phyloP scores from a whole-genome alignment of 2,329 filamentous ascomycete genomes.

The Fusarium sp. region DNA sequence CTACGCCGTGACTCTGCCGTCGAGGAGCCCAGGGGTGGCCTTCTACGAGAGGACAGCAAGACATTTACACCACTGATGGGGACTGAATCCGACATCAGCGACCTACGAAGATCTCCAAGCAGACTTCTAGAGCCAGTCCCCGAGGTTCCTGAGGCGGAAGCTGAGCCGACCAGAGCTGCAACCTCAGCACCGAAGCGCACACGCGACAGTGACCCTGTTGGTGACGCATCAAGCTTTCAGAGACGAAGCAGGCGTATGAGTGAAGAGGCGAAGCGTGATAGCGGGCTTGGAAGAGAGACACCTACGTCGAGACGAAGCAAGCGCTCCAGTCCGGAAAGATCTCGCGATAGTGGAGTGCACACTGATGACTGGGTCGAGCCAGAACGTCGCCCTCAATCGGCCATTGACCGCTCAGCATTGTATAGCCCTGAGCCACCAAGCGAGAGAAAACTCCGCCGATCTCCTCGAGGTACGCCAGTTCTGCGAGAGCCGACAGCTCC shows the following conservation, averaged over 20 bases:
- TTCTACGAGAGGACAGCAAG: conserved; percentile 52
- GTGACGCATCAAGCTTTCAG: conserved; percentile 58
- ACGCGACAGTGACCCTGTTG: conserved; percentile 53
- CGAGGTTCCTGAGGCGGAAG: conserved; percentile 64
- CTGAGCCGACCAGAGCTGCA: conserved; percentile 44
- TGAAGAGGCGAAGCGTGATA: conserved; percentile 63
- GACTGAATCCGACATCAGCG: conserved; percentile 51
- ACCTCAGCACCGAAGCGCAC: conserved; percentile 50
- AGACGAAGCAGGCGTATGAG: conserved; percentile 54
- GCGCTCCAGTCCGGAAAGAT: conserved; percentile 52
- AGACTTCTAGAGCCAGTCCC: conserved; percentile 65
- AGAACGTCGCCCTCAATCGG: conserved; percentile 41
- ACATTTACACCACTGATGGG: conserved; percentile 42
- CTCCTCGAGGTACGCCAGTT: conserved; percentile 56
- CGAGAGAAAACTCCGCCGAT: conserved; percentile 50
- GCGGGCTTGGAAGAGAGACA: conserved; percentile 61
- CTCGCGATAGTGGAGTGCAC: conserved; percentile 70
- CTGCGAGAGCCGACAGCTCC: conserved; percentile 57
- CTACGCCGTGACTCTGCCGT: conserved; percentile 51
- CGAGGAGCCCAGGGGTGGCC: conserved; percentile 49
- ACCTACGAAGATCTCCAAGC: conserved; percentile 59
- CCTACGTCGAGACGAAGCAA: conserved; percentile 57
- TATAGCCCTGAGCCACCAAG: conserved; percentile 49
- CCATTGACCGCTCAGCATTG: conserved; percentile 37
- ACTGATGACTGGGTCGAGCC: conserved; percentile 62